A percentile compares a stretch with the other conserved stretches of the same genome.
phyloP scores from a whole-genome alignment of 176 grass and related monocot genomes.

The Calamus simplicifolius region DNA sequence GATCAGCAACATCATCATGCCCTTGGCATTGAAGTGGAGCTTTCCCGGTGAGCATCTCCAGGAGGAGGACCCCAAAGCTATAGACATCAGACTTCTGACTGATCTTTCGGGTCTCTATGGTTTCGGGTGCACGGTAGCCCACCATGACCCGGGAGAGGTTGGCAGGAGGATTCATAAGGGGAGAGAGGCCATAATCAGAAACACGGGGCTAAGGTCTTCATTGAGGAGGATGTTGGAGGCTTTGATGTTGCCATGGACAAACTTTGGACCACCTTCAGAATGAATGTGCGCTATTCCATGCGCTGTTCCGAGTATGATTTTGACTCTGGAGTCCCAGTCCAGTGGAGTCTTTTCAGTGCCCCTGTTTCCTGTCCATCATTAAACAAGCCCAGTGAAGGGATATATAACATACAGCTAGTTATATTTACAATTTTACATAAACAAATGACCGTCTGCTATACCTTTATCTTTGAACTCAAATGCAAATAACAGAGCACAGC shows the following conservation, averaged over 20 bases:
- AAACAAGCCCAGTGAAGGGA: not conserved
- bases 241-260: slow-evolving; percentile 94
- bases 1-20: slow-evolving; percentile 58
- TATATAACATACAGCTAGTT: no score
- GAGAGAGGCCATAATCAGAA: slow-evolving; percentile 72
- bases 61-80: slow-evolving; percentile 88
- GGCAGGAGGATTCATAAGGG: slow-evolving; percentile 53
- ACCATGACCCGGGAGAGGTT: slow-evolving; percentile 43
- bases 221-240: slow-evolving; percentile 84
- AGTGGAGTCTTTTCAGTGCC: slow-evolving; percentile 45
- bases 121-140: slow-evolving; percentile 78
- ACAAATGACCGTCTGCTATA: no score
- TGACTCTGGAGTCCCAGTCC: slow-evolving; percentile 84
- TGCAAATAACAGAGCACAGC: no score
- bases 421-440: no score
- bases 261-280: slow-evolving; percentile 64
- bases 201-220: slow-evolving; percentile 52
- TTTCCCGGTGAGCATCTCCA: slow-evolving; percentile 95
- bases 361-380: slow-evolving; percentile 49
- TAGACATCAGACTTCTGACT: slow-evolving; percentile 89
- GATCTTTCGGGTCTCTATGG: slow-evolving; percentile 69
- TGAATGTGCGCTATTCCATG: slow-evolving; percentile 66
- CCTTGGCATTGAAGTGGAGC: slow-evolving; percentile 79
- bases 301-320: slow-evolving; percentile 74
- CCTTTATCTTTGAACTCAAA: no score